Percentiles rank a stretch among this genome's conserved stretches.
Conservation (phyloP, 78 protist genomes). For the Guillardia theta region DNA sequence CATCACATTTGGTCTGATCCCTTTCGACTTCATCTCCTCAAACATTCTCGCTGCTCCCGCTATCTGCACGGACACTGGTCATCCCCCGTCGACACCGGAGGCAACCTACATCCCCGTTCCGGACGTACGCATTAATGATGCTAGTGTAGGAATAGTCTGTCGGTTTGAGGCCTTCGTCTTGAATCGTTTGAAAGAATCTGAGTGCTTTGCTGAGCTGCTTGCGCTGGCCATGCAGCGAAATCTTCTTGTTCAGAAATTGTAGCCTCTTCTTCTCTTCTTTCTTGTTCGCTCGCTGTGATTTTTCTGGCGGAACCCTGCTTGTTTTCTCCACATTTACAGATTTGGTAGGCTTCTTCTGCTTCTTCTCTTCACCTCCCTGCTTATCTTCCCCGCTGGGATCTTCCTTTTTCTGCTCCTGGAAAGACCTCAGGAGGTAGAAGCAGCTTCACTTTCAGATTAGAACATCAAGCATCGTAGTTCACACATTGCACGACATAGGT, state of each 20-base stretch:
- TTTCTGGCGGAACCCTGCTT: no score
- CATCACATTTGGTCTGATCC: background rate
- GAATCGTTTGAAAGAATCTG: background rate
- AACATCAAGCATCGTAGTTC: background rate
- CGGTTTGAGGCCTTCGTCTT: background rate
- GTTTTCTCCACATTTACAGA: no score
- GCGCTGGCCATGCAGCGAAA: background rate
- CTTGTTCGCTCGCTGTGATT: background rate
- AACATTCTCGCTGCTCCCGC: background rate
- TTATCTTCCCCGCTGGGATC: background rate
- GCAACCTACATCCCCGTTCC: background rate
- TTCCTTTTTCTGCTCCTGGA: background rate
- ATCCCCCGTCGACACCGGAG: no score
- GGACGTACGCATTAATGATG: background rate
- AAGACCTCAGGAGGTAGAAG: no score
- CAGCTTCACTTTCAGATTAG: background rate
- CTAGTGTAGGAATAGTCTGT: background rate
- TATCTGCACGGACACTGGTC: no score
- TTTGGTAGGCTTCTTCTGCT: background rate
- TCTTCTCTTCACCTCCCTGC: background rate
- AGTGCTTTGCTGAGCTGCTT: background rate
- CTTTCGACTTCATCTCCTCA: background rate
- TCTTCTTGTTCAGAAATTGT: background rate
- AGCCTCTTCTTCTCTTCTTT: background rate
- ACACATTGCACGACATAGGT: no score